These are phyloP conservation scores for Crithidia expoeki DNA, from an alignment of 208 protist species.

Conservation along the genomic window DNA sequence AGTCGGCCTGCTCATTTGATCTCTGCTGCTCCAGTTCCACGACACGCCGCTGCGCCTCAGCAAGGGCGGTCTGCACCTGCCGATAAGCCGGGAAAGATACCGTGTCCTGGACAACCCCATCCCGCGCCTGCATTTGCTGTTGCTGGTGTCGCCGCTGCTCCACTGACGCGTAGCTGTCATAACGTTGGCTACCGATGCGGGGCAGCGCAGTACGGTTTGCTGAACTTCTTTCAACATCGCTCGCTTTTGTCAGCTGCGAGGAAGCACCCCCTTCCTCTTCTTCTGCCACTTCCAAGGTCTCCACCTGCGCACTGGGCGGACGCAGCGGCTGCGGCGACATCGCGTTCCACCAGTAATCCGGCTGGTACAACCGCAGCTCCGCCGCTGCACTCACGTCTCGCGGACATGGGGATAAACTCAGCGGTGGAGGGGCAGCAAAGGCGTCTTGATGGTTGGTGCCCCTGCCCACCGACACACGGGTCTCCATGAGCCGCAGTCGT, in stretches of 20 bases:
- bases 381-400: neutral
- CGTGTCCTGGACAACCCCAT: neutral
- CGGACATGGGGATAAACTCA: neutral
- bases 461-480: constrained; percentile 24
- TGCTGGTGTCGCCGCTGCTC: neutral
- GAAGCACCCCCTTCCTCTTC: neutral
- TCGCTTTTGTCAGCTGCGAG: neutral
- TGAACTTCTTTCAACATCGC: neutral
- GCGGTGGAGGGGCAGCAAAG: neutral
- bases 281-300: too few species aligned
- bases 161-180: neutral
- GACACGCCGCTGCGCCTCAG: constrained; percentile 32
- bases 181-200: neutral
- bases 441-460: neutral
- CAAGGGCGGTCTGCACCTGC: constrained; percentile 27
- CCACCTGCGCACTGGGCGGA: constrained; percentile 1
- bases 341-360: constrained; percentile 27
- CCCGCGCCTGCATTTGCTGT: constrained; percentile 1
- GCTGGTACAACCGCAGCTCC: constrained; percentile 14
- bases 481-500: constrained; percentile 12
- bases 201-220: neutral
- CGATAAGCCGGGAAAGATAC: constrained; percentile 25
- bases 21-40: constrained; percentile 26
- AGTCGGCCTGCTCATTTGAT: constrained; percentile 10
- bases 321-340: constrained; percentile 26